Evolutionary conservation across 805 yeast species (phyloP), one percentile per base, ranked within the genome.

Genomic region (Cyberlindnera xishuangbannaensis): DNA sequence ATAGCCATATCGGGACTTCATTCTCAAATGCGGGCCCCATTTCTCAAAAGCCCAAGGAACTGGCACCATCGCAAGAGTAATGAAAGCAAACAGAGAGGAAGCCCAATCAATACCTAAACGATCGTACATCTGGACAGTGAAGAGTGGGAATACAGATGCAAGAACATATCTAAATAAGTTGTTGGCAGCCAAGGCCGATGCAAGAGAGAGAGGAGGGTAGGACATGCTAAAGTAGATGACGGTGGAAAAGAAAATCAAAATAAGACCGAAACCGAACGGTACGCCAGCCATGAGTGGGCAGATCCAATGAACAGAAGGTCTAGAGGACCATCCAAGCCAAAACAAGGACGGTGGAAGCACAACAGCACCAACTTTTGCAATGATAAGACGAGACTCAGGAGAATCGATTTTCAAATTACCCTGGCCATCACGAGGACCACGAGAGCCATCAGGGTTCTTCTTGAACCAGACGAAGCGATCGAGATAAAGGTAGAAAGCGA

Each of bases 151-250:
- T 15, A 78, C 83, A 6, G 85, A 76, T 8, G 94, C 85, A 41
- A 82, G 55, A 20, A 79, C 45, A 53, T 84, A 85, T 61, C 96
- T 73, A 37, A 79, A 58, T 50, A 87, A 64, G 55, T 83, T 84
- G 60, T 86, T 87, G 11, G 95, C 95, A 22, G 95, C 95, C 41
- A 85, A 58, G 4, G 94, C 90, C n/a, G 90, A 78, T 0, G 95
- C 95, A 15, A 85, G 81, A 21, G 71, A 69, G 21, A 76, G 58
- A 29, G 90, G 86, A 18, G 92, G 90, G 56, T 76, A 83, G 5
- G 82, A 56, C 67, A 76, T 67, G 22, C 83, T 64, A 56, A 83
- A 79, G 55, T 83, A 83, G 30, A 76, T 70, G 50, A 83, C 65
- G 30, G 76, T 72, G 15, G 83, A 64, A 58, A 83, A 79, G 64